phyloP scores from a whole-genome alignment of 2,329 filamentous ascomycete species.

The Epicoccum sorghinum region DNA sequence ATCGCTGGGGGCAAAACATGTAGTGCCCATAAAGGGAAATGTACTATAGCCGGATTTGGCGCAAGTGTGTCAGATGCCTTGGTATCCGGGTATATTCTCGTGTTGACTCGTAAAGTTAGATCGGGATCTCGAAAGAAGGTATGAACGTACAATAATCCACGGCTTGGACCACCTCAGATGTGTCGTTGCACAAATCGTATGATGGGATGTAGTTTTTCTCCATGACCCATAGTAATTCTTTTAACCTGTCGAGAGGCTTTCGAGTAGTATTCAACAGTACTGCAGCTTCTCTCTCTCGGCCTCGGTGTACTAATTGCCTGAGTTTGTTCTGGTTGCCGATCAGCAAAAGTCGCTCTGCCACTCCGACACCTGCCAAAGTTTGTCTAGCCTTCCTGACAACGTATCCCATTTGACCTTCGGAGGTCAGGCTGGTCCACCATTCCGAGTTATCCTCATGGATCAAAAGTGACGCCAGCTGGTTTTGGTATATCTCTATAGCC shows the following conservation, averaged over 20 bases:
- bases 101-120: constrained; percentile 27
- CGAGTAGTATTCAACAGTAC: constrained; percentile 19
- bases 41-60: constrained; percentile 35
- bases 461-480: not conserved
- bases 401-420: constrained; percentile 6
- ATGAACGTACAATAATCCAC: constrained; percentile 38
- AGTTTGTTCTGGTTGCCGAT: constrained; percentile 21
- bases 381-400: constrained; percentile 2
- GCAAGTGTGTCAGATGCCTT: constrained; percentile 24
- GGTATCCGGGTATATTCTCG: constrained; percentile 28
- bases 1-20: constrained; percentile 38
- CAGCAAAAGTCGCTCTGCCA: constrained; percentile 14
- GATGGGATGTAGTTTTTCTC: constrained; percentile 26
- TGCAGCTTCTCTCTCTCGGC: constrained; percentile 19
- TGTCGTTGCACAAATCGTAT: constrained; percentile 33
- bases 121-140: not conserved
- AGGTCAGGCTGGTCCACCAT: constrained; percentile 10
- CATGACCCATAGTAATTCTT: constrained; percentile 24
- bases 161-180: constrained; percentile 38
- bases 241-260: constrained; percentile 25
- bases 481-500: constrained; percentile 5
- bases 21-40: constrained; percentile 32
- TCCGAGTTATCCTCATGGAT: constrained; percentile 1
- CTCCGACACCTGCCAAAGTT: not conserved
- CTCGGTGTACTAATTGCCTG: constrained; percentile 21